Percentiles rank a stretch among this genome's conserved stretches.
phyloP scores from a whole-genome alignment of 2,329 filamentous ascomycete species.

The Aureobasidium sp. region DNA sequence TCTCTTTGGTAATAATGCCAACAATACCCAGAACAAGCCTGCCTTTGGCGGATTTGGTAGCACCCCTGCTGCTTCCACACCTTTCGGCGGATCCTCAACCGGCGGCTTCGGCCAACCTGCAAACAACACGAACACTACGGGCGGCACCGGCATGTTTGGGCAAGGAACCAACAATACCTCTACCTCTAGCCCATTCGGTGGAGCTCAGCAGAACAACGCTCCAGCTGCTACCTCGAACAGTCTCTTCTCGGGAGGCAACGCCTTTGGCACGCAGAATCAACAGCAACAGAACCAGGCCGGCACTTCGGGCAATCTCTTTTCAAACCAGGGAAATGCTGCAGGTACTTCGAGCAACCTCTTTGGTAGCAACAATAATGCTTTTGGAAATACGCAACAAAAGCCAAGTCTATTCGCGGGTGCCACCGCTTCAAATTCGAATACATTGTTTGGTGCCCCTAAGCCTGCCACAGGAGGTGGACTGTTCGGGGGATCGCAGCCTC shows the following conservation, averaged over 20 bases:
- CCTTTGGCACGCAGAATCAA: slow-evolving; percentile 23
- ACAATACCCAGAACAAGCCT: slow-evolving; percentile 19
- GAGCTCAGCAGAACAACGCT: slow-evolving; percentile 19
- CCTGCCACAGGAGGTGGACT: slow-evolving; percentile 24
- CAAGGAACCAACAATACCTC: slow-evolving; percentile 26
- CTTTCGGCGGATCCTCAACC: slow-evolving; percentile 32
- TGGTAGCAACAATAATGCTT: too few relatives aligned
- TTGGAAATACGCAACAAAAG: not conserved
- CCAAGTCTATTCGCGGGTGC: too few relatives aligned
- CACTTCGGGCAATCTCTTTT: not conserved
- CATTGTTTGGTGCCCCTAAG: slow-evolving; percentile 19
- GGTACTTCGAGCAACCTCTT: not conserved
- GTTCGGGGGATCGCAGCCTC: slow-evolving; percentile 22
- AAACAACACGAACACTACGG: slow-evolving; percentile 33
- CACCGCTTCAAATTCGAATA: too few relatives aligned
- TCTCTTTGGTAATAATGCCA: slow-evolving; percentile 17
- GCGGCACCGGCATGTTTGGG: slow-evolving; percentile 22
- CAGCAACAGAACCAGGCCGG: slow-evolving; percentile 14
- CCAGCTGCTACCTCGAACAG: slow-evolving; percentile 29
- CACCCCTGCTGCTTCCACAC: slow-evolving; percentile 30
- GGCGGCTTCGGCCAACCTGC: slow-evolving; percentile 28
- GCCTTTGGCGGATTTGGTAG: slow-evolving; percentile 34
- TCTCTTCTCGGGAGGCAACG: slow-evolving; percentile 34
- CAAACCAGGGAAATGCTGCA: not conserved
- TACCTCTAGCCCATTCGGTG: slow-evolving; percentile 24